phyloP scores from a whole-genome alignment of 148 eudicot species.

The Rhododendron ovatum region DNA sequence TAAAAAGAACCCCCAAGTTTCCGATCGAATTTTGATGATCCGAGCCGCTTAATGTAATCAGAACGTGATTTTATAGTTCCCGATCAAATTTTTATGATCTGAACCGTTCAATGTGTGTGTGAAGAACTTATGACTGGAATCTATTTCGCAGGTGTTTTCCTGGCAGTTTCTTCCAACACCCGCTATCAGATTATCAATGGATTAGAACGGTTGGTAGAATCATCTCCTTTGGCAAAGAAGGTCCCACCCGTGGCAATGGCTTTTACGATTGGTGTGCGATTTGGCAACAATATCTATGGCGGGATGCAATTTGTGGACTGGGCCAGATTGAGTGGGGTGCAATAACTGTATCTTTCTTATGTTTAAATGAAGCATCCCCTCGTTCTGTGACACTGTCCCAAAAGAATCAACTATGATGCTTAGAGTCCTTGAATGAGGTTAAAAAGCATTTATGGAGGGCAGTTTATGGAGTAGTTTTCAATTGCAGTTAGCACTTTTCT shows the following conservation, averaged over 20 bases:
- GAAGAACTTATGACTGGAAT: neutral
- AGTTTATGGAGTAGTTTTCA: neutral
- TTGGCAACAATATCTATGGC: conserved; percentile 60
- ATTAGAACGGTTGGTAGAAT: conserved; percentile 68
- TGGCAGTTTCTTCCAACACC: conserved; percentile 84
- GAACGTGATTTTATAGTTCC: too few relatives aligned
- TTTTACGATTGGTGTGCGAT: conserved; percentile 60
- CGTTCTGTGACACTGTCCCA: neutral
- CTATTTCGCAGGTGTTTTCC: conserved; percentile 57
- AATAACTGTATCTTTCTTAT: conserved; percentile 16
- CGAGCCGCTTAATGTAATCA: too few relatives aligned
- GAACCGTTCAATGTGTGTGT: neutral
- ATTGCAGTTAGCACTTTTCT: neutral
- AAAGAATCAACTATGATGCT: neutral
- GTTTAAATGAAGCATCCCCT: neutral
- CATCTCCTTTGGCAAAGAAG: conserved; percentile 49
- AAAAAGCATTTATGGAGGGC: neutral
- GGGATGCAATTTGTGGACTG: conserved; percentile 72
- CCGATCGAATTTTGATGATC: too few relatives aligned
- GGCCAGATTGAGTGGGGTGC: conserved; percentile 62
- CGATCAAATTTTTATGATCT: too few relatives aligned
- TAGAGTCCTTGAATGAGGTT: neutral
- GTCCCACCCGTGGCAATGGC: conserved; percentile 57
- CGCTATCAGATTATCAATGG: conserved; percentile 83
- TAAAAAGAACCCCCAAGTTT: too few relatives aligned